These are phyloP conservation scores for Arctium minus DNA, from an alignment of 129 eudicot genomes.

Conservation along the genomic window DNA sequence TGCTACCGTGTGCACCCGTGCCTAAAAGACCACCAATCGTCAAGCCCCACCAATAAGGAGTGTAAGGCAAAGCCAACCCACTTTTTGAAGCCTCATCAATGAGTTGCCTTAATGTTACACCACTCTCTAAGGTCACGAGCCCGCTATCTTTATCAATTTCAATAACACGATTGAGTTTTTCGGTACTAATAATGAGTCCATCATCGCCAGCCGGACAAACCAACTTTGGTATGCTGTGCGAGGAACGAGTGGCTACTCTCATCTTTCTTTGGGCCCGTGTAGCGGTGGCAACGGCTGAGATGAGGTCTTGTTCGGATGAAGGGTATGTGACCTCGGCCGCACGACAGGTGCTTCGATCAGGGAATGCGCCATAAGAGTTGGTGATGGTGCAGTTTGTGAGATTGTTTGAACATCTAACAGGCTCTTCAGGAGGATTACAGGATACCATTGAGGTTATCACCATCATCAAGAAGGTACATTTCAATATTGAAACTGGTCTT, in stretches of 20 bases:
- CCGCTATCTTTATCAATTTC: conserved; percentile 23
- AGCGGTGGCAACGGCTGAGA: conserved; percentile 46
- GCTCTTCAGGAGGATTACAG: conserved; percentile 56
- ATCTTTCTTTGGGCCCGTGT: conserved; percentile 44
- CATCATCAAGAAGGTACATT: conserved; percentile 16
- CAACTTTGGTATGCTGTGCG: conserved; percentile 75
- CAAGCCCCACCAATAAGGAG: conserved; percentile 91
- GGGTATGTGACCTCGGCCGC: conserved; percentile 64
- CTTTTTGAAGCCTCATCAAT: conserved; percentile 58
- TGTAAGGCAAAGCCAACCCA: conserved; percentile 59
- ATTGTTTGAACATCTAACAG: conserved; percentile 39
- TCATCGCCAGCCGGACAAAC: conserved; percentile 63
- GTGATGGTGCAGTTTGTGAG: conserved; percentile 60
- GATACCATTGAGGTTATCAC: neutral
- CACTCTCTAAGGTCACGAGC: conserved; percentile 58
- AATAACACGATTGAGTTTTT: conserved; percentile 39
- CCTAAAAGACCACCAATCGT: conserved; percentile 81
- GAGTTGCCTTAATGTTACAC: conserved; percentile 57
- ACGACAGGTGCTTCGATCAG: conserved; percentile 61
- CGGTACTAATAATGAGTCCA: conserved; percentile 72
- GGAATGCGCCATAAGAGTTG: conserved; percentile 72
- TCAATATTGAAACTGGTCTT: conserved; percentile 1
- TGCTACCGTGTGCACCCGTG: conserved; percentile 92
- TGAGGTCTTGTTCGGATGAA: conserved; percentile 54
- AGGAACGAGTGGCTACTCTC: conserved; percentile 63